Percentiles rank a stretch among this genome's conserved stretches.
These are phyloP conservation scores for Saccharomyces mikatae DNA, from an alignment of 805 yeast species.

Conservation along the genomic window DNA sequence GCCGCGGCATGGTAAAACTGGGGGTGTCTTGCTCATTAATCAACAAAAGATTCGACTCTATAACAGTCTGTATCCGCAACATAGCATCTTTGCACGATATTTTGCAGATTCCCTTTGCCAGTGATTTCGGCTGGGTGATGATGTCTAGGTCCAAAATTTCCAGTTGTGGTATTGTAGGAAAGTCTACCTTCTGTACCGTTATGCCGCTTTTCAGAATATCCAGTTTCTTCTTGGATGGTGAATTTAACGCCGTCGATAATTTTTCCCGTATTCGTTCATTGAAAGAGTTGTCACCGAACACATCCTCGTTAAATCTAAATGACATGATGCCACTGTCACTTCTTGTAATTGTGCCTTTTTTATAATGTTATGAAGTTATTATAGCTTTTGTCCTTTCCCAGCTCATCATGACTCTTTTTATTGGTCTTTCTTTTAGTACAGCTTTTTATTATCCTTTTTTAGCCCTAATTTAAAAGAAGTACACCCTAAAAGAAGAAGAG, in stretches of 20 bases:
- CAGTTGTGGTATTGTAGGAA: conserved; percentile 25
- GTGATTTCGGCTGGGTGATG: conserved; percentile 26
- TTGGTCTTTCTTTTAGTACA: background rate
- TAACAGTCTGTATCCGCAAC: conserved; percentile 28
- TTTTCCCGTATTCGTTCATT: conserved; percentile 25
- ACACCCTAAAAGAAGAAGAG: no score
- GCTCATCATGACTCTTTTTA: background rate
- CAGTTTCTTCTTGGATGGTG: conserved; percentile 8
- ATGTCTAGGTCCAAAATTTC: conserved; percentile 30
- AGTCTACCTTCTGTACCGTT: conserved; percentile 24
- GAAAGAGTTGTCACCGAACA: conserved; percentile 26
- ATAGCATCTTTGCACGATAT: conserved; percentile 27
- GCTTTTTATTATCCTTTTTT: background rate
- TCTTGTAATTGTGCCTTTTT: background rate
- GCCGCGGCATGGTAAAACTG: conserved; percentile 24
- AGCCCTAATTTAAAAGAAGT: background rate
- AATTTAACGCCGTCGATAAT: conserved; percentile 21
- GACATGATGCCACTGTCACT: conserved; percentile 16
- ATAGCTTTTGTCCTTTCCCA: background rate
- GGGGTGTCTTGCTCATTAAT: conserved; percentile 24
- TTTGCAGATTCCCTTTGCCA: conserved; percentile 30
- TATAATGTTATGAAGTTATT: background rate
- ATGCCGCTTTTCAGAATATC: conserved; percentile 27
- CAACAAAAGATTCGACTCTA: conserved; percentile 29
- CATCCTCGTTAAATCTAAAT: conserved; percentile 23